Base-by-base conservation (phyloP, 768 basidiomycete genomes). In the Serpula lacrymans region DNA sequence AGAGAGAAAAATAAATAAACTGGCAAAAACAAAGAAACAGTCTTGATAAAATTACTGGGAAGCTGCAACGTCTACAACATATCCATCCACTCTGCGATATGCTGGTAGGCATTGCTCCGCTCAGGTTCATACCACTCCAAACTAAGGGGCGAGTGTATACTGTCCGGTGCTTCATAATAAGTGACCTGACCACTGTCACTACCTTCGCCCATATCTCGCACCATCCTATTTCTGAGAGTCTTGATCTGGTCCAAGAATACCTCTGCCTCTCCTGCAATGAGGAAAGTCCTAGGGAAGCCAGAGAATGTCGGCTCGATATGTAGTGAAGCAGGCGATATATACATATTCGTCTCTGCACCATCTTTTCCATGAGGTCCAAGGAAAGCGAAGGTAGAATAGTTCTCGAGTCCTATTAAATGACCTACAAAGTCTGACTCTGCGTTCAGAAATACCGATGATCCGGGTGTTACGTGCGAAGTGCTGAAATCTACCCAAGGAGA, bases 121-220 rank as follows among this genome's bases (percentile, higher is more conserved):
- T 77, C 75, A 14, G 75, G 73, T 44, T 78, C 74, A 55, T 73
- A 69, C 67, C 69, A 73, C n/a, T 53, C 42, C 39, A 80, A 72
- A 21, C 60, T 58, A 22, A 77, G 40, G 51, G 68, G 47, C 13
- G 36, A 21, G 39, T 63, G 62, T 43, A 64, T 39, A 12, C 48
- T 57, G 38, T 60, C 62, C 46, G 45, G 36, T 14, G 39, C 43
- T 54, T 62, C 53, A 54, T 53, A 48, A 49, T 61, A 60, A 23
- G 27, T 42, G 31, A 56, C 40, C 35, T 53, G 45, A 43, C 36
- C 39, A 37, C 50, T 48, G 42, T 51, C 43, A 46, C 45, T 26
- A 45, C 41, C 51, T 36, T 51, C 42, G 30, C 59, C 64, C 49
- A 69, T 46, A 43, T 69, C 68, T 49, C 49, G 41, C 46, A 29